Evolutionary conservation across 2,329 filamentous ascomycete genomes (phyloP).

Genomic region (Alternaria arbusti): DNA sequence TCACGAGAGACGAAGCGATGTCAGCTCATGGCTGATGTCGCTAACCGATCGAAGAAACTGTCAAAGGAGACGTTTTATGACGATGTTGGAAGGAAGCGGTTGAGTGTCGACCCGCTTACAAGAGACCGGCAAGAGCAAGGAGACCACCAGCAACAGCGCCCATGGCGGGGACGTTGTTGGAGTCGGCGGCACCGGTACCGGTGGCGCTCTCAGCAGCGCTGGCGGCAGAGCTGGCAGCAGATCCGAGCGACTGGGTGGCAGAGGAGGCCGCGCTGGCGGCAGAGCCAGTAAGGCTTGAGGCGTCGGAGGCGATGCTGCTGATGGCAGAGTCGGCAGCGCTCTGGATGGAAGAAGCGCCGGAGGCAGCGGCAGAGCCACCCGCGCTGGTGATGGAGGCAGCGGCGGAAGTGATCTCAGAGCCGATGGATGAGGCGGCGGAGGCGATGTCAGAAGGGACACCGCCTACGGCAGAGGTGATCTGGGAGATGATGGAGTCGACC

Average conservation of each 20-base stretch:
- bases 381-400: constrained; percentile 13
- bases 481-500: constrained; percentile 30
- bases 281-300: background rate
- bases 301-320: constrained; percentile 12
- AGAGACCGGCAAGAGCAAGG: constrained; percentile 39
- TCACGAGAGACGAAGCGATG: constrained; percentile 17
- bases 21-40: constrained; percentile 11
- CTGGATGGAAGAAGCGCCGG: constrained; percentile 21
- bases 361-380: constrained; percentile 12
- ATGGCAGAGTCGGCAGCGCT: constrained; percentile 16
- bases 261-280: background rate
- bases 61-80: constrained; percentile 8
- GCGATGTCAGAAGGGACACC: constrained; percentile 15
- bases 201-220: constrained; percentile 17
- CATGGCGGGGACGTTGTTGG: constrained; percentile 37
- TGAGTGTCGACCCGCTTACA: constrained; percentile 28
- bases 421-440: constrained; percentile 16
- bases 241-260: background rate
- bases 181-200: constrained; percentile 25
- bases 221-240: constrained; percentile 9
- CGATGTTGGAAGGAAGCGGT: background rate
- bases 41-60: constrained; percentile 8
- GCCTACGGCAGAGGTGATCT: constrained; percentile 18
- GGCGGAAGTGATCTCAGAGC: constrained; percentile 16
- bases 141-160: constrained; percentile 42